Base-by-base conservation (phyloP, 2,329 filamentous ascomycete genomes). In the Pezicula radicicola region DNA sequence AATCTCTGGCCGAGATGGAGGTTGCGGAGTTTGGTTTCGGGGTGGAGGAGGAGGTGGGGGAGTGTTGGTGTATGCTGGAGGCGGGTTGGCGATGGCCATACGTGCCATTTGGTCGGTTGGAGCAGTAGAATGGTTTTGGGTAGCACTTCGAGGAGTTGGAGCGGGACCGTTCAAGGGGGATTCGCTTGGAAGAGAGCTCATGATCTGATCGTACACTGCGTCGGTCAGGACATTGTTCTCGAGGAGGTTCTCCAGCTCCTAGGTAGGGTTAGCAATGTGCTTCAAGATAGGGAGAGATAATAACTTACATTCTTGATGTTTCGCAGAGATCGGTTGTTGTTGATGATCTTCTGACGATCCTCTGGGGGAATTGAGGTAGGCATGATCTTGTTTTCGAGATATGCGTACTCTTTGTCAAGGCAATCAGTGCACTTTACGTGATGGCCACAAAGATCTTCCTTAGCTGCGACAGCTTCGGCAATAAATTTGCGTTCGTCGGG, bases 181-280 rank as follows among this genome's bases (percentile, higher is more conserved):
- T 66, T 91, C 88, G 59, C 79, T 73, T 35, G 92, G 93, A 30
- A 97, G 85, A 63, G 89, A 80, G 58, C 77, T 74, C 65, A 86
- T 78, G 68, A 97, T 90, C 48, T 79, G 80, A 64, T 89, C 86
- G 67, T 92, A 91, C 66, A 87, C 84, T 51, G 84, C 74, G 54
- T 89, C 85, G 57, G 80, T 84, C 68, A 97, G 89, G 65, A 92
- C 78, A 60, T 86, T 86, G 65, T 88, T 84, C 69, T 96, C 92
- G 60, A 90, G 82, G 55, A 97, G 88, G 61, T 85, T 88, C 71
- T 96, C 91, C 55, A 97, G 88, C 75, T 97, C 92, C 92, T 96
- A 60, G 35, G 9, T 4, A 39, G n/a, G 41, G 43, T 60, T 53
- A 64, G 62, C 15, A 13, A 19, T 28, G 21, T 18, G 19, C 16